Conservation (phyloP, 192 early-diverging fungal species). For the Coemansia sp. region DNA sequence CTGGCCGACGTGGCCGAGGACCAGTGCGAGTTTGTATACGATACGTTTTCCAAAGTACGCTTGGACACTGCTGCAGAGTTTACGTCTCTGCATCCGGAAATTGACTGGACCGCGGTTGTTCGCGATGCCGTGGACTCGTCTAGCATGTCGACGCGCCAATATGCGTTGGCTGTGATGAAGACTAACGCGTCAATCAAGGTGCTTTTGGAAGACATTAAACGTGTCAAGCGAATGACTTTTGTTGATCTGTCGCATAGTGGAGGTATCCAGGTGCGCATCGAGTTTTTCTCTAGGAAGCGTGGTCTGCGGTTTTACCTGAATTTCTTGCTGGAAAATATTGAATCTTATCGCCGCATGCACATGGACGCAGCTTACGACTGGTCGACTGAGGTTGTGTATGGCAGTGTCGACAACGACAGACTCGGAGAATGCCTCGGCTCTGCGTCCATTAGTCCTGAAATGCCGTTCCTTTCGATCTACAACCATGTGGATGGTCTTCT, state of each 20-base stretch:
- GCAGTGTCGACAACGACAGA: conserved; percentile 21
- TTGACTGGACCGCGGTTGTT: conserved; percentile 51
- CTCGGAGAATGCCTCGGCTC: conserved; percentile 26
- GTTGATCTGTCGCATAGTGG: conserved; percentile 36
- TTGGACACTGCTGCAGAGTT: conserved; percentile 42
- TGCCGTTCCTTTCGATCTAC: conserved; percentile 48
- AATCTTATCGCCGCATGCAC: conserved; percentile 32
- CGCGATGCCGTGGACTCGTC: conserved; percentile 18
- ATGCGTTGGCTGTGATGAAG: conserved; percentile 45
- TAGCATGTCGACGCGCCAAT: conserved; percentile 30
- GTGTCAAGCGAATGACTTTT: conserved; percentile 42
- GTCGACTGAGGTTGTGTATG: conserved; percentile 43
- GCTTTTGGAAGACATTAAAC: conserved; percentile 44
- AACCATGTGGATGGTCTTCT: conserved; percentile 43
- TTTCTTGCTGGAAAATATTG: conserved; percentile 30
- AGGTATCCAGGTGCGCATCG: conserved; percentile 44
- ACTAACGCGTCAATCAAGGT: conserved; percentile 40
- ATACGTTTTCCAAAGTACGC: conserved; percentile 40
- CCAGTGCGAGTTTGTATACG: conserved; percentile 51
- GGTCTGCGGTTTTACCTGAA: conserved; percentile 49
- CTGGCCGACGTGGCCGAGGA: conserved; percentile 28
- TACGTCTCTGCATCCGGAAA: conserved; percentile 50
- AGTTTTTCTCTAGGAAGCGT: conserved; percentile 41
- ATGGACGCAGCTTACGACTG: conserved; percentile 34
- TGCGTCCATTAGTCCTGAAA: conserved; percentile 18